Percentiles rank a stretch among this genome's conserved stretches.
phyloP scores from a whole-genome alignment of 345 rosid species.

The Firmiana major region DNA sequence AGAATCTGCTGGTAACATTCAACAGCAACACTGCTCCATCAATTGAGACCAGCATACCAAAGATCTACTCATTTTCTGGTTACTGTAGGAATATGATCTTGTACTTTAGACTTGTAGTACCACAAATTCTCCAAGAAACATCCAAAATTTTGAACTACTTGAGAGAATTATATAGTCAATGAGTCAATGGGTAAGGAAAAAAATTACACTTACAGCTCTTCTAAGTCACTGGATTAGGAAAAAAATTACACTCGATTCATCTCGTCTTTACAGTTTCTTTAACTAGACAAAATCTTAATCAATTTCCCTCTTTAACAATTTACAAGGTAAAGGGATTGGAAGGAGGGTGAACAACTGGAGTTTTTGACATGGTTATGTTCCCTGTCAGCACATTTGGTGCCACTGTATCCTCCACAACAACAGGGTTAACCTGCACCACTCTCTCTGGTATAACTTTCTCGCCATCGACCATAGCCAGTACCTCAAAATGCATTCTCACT shows the following conservation, averaged over 20 bases:
- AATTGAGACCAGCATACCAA: background rate
- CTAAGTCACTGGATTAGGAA: background rate
- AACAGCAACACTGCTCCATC: background rate
- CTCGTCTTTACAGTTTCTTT: conserved; percentile 11
- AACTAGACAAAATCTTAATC: background rate
- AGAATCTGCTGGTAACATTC: background rate
- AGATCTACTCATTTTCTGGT: background rate
- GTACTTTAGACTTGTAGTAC: background rate
- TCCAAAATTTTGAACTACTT: background rate
- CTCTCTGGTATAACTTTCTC: conserved; percentile 67
- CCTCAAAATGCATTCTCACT: conserved; percentile 78
- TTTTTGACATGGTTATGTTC: conserved; percentile 54
- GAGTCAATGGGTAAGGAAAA: background rate
- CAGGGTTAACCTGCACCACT: conserved; percentile 63
- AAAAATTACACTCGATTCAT: background rate
- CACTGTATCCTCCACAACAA: conserved; percentile 52
- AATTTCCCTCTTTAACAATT: too few relatives aligned
- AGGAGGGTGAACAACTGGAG: conserved; percentile 59
- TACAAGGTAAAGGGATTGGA: too few relatives aligned
- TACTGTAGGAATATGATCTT: background rate
- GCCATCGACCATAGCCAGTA: conserved; percentile 82
- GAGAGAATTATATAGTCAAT: background rate
- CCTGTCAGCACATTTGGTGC: conserved; percentile 48
- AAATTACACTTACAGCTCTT: background rate
- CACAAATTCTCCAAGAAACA: background rate